Conservation (phyloP, 148 eudicot genomes). For the Persicaria maculosa region DNA sequence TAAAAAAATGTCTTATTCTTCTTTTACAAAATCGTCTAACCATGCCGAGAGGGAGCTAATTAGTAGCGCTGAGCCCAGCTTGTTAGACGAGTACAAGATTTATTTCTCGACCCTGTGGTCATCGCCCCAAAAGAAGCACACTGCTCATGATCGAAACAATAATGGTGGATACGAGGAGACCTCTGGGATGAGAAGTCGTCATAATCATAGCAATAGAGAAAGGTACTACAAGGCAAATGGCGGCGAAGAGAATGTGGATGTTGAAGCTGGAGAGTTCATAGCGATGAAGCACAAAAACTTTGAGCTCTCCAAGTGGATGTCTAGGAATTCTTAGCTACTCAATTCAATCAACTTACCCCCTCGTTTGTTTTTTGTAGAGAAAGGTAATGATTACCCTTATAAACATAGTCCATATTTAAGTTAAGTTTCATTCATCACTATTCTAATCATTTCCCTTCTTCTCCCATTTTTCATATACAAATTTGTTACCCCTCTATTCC, state of each 20-base stretch:
- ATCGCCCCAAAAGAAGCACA: neutral
- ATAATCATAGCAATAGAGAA: neutral
- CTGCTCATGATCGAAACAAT: neutral
- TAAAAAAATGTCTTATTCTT: neutral
- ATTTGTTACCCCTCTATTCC: no score
- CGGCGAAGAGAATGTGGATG: constrained; percentile 6
- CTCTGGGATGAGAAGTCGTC: neutral
- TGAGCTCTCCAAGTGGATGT: constrained; percentile 1
- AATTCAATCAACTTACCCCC: no score
- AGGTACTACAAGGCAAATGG: neutral
- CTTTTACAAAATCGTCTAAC: neutral
- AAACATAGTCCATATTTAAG: no score
- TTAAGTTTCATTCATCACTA: no score
- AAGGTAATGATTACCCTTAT: no score
- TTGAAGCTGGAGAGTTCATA: constrained; percentile 10
- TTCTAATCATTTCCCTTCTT: no score
- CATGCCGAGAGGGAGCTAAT: neutral
- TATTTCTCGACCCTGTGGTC: constrained; percentile 13
- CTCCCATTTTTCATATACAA: no score
- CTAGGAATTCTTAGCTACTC: neutral
- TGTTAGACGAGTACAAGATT: constrained; percentile 1
- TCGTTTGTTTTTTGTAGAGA: no score
- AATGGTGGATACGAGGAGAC: neutral
- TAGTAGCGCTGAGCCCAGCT: neutral
- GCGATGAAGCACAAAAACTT: constrained; percentile 14